These are phyloP conservation scores for Chrysoporthe austroafricana DNA, from an alignment of 2,329 filamentous ascomycete species.

Conservation along the genomic window DNA sequence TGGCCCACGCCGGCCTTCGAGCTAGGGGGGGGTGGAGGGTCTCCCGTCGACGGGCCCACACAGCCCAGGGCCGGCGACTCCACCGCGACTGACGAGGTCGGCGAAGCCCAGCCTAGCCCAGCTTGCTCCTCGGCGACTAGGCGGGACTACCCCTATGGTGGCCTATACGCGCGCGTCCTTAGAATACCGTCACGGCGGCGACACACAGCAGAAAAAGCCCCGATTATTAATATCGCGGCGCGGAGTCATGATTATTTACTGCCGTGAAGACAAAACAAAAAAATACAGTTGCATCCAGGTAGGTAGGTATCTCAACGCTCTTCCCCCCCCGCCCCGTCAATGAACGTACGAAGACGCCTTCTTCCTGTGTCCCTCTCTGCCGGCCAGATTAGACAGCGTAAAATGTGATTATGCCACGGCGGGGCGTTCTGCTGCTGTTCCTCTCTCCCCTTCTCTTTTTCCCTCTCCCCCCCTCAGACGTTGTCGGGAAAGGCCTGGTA, in stretches of 20 bases:
- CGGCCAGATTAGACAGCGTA: neutral
- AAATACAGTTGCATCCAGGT: slow-evolving; percentile 19
- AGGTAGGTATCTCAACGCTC: slow-evolving; percentile 26
- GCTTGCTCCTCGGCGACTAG: slow-evolving; percentile 1
- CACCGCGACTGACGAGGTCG: neutral
- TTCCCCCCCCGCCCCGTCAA: neutral
- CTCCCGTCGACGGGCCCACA: neutral
- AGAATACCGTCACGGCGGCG: neutral
- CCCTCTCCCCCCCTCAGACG: too few species aligned
- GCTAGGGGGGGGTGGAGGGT: neutral
- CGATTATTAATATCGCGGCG: too few species aligned
- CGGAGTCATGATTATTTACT: slow-evolving; percentile 3
- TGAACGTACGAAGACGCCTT: neutral
- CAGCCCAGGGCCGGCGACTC: neutral
- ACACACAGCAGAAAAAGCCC: neutral
- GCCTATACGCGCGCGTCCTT: too few species aligned
- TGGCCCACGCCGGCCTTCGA: neutral
- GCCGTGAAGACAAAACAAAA: slow-evolving; percentile 9
- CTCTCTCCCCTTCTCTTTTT: neutral
- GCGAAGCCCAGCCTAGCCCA: neutral
- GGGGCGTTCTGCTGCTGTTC: neutral
- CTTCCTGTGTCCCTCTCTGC: neutral
- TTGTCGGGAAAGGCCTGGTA: slow-evolving; percentile 16
- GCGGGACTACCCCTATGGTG: too few species aligned
- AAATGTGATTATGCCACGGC: neutral